phyloP scores from a whole-genome alignment of 2,329 filamentous ascomycete species.

The Cordyceps tenuipes region DNA sequence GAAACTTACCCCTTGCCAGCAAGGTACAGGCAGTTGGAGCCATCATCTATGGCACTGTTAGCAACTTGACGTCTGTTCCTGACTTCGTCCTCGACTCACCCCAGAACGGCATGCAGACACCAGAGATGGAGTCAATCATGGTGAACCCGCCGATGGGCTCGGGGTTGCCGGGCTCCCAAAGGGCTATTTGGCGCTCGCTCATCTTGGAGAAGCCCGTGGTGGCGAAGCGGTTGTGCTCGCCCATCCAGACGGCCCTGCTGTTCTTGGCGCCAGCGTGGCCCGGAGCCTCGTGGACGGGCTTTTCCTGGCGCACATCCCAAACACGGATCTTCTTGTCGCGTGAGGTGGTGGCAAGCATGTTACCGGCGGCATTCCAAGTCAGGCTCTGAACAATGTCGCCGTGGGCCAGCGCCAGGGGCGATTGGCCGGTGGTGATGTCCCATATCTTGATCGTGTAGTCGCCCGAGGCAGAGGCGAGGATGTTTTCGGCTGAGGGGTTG shows the following conservation, averaged over 20 bases:
- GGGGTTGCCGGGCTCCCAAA: conserved; percentile 85
- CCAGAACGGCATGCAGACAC: conserved; percentile 99
- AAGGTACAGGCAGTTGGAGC: conserved; percentile 88
- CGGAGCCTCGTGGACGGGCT: conserved; percentile 70
- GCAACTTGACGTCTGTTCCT: not conserved
- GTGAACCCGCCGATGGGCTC: conserved; percentile 87
- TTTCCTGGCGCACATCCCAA: conserved; percentile 95
- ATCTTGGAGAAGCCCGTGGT: conserved; percentile 97
- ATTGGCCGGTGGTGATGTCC: conserved; percentile 75
- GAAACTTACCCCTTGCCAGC: conserved; percentile 79
- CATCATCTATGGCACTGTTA: conserved; percentile 53
- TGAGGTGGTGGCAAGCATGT: conserved; percentile 81
- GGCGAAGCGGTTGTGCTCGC: conserved; percentile 89
- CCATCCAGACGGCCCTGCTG: conserved; percentile 93
- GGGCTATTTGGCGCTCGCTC: conserved; percentile 91
- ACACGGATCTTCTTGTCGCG: conserved; percentile 97
- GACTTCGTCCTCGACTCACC: conserved; percentile 35
- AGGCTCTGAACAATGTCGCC: conserved; percentile 89
- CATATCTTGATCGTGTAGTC: conserved; percentile 94
- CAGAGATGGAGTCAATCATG: conserved; percentile 88
- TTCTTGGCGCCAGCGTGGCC: conserved; percentile 95
- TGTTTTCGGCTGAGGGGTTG: conserved; percentile 91
- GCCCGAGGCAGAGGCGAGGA: conserved; percentile 89
- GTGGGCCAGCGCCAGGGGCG: conserved; percentile 71
- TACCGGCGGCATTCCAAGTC: conserved; percentile 88